Evolutionary conservation across 116 monocot genomes (phyloP).

Genomic region (Thalassia testudinum): DNA sequence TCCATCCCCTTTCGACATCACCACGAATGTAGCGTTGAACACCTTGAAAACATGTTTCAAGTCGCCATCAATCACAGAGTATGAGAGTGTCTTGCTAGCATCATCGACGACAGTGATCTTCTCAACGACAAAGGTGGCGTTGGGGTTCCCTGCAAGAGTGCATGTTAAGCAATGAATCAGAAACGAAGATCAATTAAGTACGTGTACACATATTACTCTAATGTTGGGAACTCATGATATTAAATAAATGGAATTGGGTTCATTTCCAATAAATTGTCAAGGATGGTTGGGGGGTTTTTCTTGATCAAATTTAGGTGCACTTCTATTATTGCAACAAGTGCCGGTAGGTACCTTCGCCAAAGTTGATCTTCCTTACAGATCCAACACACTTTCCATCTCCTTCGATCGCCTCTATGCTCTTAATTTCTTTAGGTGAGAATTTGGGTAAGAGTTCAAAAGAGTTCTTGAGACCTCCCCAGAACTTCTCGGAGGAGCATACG

Average conservation of each 20-base stretch:
- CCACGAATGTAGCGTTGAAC: slow-evolving; percentile 44
- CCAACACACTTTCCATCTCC: slow-evolving; percentile 60
- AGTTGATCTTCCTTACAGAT: slow-evolving; percentile 26
- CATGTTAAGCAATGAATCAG: background rate
- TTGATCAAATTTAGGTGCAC: background rate
- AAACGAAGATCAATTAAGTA: too few relatives aligned
- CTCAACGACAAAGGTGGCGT: slow-evolving; percentile 36
- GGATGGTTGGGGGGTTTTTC: background rate
- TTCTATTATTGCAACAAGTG: too few relatives aligned
- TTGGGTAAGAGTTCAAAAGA: slow-evolving; percentile 42
- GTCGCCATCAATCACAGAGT: slow-evolving; percentile 57
- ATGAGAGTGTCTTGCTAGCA: slow-evolving; percentile 27
- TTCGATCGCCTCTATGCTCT: slow-evolving; percentile 52
- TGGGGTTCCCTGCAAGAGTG: slow-evolving; percentile 12
- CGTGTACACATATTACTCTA: too few relatives aligned
- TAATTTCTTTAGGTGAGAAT: slow-evolving; percentile 46
- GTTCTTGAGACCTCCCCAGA: slow-evolving; percentile 38
- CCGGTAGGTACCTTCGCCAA: slow-evolving; percentile 22
- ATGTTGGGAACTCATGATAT: too few relatives aligned
- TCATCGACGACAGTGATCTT: slow-evolving; percentile 35
- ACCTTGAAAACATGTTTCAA: slow-evolving; percentile 28
- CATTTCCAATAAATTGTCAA: too few relatives aligned
- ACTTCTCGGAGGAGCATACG: slow-evolving; percentile 37
- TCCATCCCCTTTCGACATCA: slow-evolving; percentile 25
- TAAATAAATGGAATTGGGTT: too few relatives aligned